Evolutionary conservation across 148 eudicot species (phyloP), one percentile per base, ranked within the genome.

Genomic region (Pouteria glomerata): DNA sequence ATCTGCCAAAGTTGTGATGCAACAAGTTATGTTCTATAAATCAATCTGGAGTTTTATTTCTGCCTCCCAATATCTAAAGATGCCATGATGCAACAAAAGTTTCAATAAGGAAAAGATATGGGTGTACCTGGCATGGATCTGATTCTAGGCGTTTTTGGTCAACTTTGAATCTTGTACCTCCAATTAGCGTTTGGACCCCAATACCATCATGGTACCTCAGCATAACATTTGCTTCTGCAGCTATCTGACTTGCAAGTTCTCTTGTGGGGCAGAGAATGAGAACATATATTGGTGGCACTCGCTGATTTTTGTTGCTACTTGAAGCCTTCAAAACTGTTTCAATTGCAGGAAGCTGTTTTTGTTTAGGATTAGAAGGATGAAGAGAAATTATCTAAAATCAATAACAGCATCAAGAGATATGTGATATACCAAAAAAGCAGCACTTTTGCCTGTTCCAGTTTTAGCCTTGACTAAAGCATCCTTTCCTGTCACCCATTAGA

Each of bases 241-340:
- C 85, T 77, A 95, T 80, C 82, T 95, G 97, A 82, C 98, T 91
- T 19, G 97, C 98, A 63, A 95, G 97, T 80, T 95, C 98, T 80
- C 98, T 85, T 3, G 96, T 91, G 62, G 98, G 98, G 75, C 98
- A 95, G 50, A 95, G 80, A 80, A 95, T 84, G 64, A 95, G 97
- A 82, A 82, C 98, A 76, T 83, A 82, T 55, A 88, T 68, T 8
- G 96, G 93, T 55, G 96, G 85, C 60, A 85, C 77, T 35, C 93
- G 84, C 66, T 74, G 86, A 55, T 34, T 77, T 63, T 35, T 73
- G 41, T 79, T 73, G 57, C 73, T 76, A 71, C 13, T 71, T 68
- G 84, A 82, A 53, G 93, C 90, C 78, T 85, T 91, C 76, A 95
- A 60, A 84, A 91, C 98, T 91, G 97, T 83, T 91, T 95, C 97